These are phyloP conservation scores for Blastocrithidia nonstop DNA, from an alignment of 208 protist species.

Conservation along the genomic window DNA sequence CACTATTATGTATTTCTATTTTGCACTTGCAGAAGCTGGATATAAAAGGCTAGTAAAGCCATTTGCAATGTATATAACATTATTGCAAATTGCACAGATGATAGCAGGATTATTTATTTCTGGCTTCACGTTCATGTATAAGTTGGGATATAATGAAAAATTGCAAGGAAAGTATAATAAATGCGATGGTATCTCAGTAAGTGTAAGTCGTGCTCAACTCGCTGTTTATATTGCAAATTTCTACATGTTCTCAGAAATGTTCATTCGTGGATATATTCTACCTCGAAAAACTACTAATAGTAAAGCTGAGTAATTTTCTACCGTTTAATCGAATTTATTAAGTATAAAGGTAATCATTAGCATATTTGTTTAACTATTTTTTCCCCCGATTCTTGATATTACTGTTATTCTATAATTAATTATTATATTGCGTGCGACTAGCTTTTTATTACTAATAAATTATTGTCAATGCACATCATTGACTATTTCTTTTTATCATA, in stretches of 20 bases:
- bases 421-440: too few species aligned
- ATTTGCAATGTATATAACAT: constrained; percentile 77
- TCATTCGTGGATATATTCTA: constrained; percentile 67
- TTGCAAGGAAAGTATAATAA: too few species aligned
- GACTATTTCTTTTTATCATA: background rate
- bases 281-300: constrained; percentile 9
- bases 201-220: constrained; percentile 34
- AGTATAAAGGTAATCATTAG: constrained; percentile 1
- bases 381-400: too few species aligned
- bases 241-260: constrained; percentile 88
- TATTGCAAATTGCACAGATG: constrained; percentile 88
- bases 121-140: constrained; percentile 19
- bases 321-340: too few species aligned
- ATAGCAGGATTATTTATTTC: constrained; percentile 76
- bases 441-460: too few species aligned
- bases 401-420: too few species aligned
- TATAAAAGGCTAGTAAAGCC: constrained; percentile 54
- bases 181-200: constrained; percentile 23
- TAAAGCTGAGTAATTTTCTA: constrained; percentile 6
- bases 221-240: constrained; percentile 88
- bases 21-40: constrained; percentile 58
- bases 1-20: constrained; percentile 94
- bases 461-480: background rate
- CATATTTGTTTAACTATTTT: constrained; percentile 5
- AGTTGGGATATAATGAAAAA: constrained; percentile 9